Evolutionary conservation across 805 yeast genomes (phyloP), one percentile per base, ranked within the genome.

Genomic region (Zygotorulaspora danielsina): DNA sequence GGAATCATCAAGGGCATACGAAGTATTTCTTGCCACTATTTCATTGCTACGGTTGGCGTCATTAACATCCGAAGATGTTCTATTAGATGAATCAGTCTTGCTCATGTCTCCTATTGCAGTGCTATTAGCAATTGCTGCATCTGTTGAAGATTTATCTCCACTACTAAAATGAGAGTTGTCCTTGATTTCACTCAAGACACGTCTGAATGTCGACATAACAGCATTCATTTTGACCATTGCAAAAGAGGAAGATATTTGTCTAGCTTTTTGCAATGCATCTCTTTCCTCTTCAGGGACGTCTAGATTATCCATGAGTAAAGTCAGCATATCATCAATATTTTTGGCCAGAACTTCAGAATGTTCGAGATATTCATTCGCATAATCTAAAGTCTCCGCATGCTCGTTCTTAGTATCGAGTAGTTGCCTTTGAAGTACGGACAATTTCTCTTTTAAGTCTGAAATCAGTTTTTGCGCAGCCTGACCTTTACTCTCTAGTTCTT

Each of bases 201-300:
- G 50, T 10, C 40, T 39, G 5, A 58, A 36, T 3, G 54, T 41
- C 5, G 48, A 36, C 11, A 45, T 38, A n/a, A 59, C 41, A 7
- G 61, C 55, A 32, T 54, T 51, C 43, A 59, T 48, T 40, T 59
- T 59, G 6, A 54, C 54, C 45, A 56, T 53, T 1, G 54, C 46
- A 34, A 48, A 57, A 15, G 51, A 50, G 4, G 59, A 44, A 2
- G 56, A 49, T 19, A 54, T 46, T 12, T 42, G 36, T 20, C 41
- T 46, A 1, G 64, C 54, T 15, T 47, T 53, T 21, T 42, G 36
- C 19, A 59, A 30, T 3, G 40, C 43, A 8, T 45, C 47, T 8
- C 32, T 45, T 34, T 56, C 61, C n/a, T 45, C 51, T 3, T 34
- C 33, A 5, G 56, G 39, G 5, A 55, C 19, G n/a, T 43, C 42